A percentile compares a stretch with the other conserved stretches of the same genome.
Conservation (phyloP, 2,329 filamentous ascomycete species). For the Ceratocystis albifundus region DNA sequence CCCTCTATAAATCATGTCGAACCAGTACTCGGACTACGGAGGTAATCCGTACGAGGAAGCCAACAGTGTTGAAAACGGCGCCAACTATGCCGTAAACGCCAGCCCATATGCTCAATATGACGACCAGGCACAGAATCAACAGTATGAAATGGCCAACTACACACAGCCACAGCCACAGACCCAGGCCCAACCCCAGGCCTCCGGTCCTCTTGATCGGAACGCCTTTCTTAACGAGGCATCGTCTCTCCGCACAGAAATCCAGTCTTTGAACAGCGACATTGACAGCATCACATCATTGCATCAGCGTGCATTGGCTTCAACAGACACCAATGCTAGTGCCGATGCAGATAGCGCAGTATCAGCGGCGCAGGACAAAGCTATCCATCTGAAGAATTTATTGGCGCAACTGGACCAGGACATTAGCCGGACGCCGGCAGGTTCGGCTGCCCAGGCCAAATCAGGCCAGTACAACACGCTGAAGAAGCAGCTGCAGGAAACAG, state of each 20-base stretch:
- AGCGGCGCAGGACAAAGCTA: conserved; percentile 60
- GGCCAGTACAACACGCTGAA: conserved; percentile 59
- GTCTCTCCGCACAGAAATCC: conserved; percentile 56
- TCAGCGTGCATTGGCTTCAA: conserved; percentile 57
- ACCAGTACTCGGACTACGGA: conserved; percentile 48
- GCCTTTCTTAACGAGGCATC: conserved; percentile 60
- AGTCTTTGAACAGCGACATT: conserved; percentile 53
- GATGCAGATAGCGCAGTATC: conserved; percentile 57
- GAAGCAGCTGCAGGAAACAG: conserved; percentile 58
- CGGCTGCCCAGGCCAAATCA: conserved; percentile 57
- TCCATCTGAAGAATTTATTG: conserved; percentile 67
- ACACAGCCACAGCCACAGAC: conserved; percentile 26
- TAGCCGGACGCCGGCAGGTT: conserved; percentile 13
- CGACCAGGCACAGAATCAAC: conserved; percentile 25
- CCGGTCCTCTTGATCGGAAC: conserved; percentile 42
- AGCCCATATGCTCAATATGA: conserved; percentile 24
- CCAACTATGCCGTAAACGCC: neutral
- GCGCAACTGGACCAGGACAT: conserved; percentile 63
- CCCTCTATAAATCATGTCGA: conserved; percentile 12
- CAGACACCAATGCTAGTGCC: conserved; percentile 41
- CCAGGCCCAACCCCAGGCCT: conserved; percentile 27
- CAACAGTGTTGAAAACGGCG: conserved; percentile 34
- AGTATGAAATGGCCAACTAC: conserved; percentile 47
- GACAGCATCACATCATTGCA: conserved; percentile 57
- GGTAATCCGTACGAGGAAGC: conserved; percentile 53